Evolutionary conservation across 345 rosid genomes (phyloP).

Genomic region (Leavenworthia alabamica): DNA sequence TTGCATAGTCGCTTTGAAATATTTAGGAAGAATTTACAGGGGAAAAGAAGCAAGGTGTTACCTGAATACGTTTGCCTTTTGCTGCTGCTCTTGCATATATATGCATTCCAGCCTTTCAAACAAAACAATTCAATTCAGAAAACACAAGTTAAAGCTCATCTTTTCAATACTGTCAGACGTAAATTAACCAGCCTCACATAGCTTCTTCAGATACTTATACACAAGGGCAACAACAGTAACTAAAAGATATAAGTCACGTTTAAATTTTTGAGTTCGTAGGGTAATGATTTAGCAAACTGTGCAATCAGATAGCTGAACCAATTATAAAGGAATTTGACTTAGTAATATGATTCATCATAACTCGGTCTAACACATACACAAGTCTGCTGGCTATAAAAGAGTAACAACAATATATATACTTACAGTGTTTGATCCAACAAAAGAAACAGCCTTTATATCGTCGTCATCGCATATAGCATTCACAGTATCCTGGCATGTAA

Average conservation of each 20-base stretch:
- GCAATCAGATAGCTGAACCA: background rate
- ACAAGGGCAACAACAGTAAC: too few species aligned
- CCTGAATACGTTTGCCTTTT: conserved; percentile 95
- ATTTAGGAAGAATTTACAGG: background rate
- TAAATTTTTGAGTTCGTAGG: too few species aligned
- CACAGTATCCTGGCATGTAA: conserved; percentile 61
- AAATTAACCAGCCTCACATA: too few species aligned
- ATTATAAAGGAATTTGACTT: background rate
- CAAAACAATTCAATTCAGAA: background rate
- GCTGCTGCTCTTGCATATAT: conserved; percentile 87
- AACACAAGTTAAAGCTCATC: conserved; percentile 7
- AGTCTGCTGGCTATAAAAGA: background rate
- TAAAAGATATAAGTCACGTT: too few species aligned
- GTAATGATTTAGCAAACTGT: background rate
- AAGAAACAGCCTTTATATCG: conserved; percentile 73
- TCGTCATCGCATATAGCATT: conserved; percentile 93
- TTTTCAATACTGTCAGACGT: too few species aligned
- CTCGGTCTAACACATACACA: background rate
- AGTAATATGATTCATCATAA: background rate
- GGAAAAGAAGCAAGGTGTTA: conserved; percentile 19
- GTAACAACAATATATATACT: conserved; percentile 27
- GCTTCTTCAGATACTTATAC: too few species aligned
- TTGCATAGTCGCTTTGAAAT: background rate
- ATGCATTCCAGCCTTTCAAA: conserved; percentile 93
- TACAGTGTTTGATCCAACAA: conserved; percentile 93